These are phyloP conservation scores for Pseudogymnoascus sp. DNA, from an alignment of 2,329 filamentous ascomycete species.

Conservation along the genomic window DNA sequence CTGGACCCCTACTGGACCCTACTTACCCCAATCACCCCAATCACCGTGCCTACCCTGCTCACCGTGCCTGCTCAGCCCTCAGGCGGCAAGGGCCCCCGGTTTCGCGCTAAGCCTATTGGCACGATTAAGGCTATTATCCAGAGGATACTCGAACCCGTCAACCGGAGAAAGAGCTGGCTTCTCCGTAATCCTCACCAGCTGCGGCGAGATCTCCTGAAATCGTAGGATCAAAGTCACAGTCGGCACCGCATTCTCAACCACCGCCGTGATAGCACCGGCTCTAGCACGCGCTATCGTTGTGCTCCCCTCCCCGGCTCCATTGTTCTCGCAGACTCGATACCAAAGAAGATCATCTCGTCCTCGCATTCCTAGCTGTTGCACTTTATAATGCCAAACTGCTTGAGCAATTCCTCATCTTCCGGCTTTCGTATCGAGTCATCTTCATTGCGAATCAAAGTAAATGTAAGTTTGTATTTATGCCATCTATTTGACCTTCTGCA, in stretches of 20 bases:
- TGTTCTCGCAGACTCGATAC: neutral
- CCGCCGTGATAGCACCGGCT: neutral
- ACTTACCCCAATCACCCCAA: too few relatives aligned
- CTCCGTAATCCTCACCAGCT: neutral
- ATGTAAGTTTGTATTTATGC: too few relatives aligned
- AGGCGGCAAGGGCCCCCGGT: too few relatives aligned
- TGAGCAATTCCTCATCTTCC: neutral
- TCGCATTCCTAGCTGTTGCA: neutral
- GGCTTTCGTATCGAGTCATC: neutral
- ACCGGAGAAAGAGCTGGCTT: neutral
- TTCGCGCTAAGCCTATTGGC: too few relatives aligned
- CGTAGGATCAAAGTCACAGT: neutral
- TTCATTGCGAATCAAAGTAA: neutral
- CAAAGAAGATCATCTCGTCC: neutral
- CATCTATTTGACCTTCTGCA: too few relatives aligned
- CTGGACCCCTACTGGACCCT: too few relatives aligned
- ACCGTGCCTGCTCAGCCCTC: too few relatives aligned
- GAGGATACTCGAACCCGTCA: too few relatives aligned
- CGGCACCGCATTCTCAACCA: neutral
- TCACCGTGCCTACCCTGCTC: too few relatives aligned
- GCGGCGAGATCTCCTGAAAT: neutral
- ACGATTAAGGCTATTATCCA: too few relatives aligned
- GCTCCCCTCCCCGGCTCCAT: neutral
- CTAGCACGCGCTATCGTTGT: neutral
- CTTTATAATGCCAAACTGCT: neutral